These are phyloP conservation scores for Aristolochia californica DNA, from an alignment of 164 flowering plant genomes.

Conservation along the genomic window DNA sequence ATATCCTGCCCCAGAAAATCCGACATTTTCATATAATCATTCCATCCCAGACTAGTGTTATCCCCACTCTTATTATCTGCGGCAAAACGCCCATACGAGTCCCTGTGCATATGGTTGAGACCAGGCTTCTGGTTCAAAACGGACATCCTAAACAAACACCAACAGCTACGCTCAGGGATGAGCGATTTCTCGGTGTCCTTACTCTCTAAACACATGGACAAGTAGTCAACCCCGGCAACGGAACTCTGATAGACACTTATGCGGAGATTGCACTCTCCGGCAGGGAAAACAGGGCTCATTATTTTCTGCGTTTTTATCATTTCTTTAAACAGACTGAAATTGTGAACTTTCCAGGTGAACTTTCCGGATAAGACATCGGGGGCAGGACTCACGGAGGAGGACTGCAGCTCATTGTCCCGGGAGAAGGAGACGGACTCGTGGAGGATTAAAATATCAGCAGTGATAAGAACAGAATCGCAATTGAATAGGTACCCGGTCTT, in stretches of 20 bases:
- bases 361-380: constrained; percentile 78
- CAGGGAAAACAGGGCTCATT: constrained; percentile 92
- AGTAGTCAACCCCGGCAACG: constrained; percentile 66
- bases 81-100: constrained; percentile 91
- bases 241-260: constrained; percentile 92
- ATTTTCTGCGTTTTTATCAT: constrained; percentile 97
- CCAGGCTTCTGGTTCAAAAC: constrained; percentile 86
- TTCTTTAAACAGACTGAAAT: constrained; percentile 80
- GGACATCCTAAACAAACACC: constrained; percentile 97
- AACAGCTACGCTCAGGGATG: constrained; percentile 69
- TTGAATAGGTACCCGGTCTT: constrained; percentile 46
- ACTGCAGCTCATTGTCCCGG: constrained; percentile 40
- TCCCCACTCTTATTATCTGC: constrained; percentile 91
- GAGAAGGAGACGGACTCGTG: constrained; percentile 62
- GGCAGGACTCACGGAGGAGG: constrained; percentile 15
- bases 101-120: constrained; percentile 75
- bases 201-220: constrained; percentile 96
- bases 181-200: constrained; percentile 75
- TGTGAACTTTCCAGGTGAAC: constrained; percentile 92
- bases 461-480: constrained; percentile 47
- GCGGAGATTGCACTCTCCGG: constrained; percentile 86
- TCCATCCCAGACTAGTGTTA: constrained; percentile 95
- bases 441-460: constrained; percentile 76
- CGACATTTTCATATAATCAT: constrained; percentile 94
- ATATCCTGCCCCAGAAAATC: constrained; percentile 60